Conservation (phyloP, 2,329 filamentous ascomycete species). For the Calycina marina region DNA sequence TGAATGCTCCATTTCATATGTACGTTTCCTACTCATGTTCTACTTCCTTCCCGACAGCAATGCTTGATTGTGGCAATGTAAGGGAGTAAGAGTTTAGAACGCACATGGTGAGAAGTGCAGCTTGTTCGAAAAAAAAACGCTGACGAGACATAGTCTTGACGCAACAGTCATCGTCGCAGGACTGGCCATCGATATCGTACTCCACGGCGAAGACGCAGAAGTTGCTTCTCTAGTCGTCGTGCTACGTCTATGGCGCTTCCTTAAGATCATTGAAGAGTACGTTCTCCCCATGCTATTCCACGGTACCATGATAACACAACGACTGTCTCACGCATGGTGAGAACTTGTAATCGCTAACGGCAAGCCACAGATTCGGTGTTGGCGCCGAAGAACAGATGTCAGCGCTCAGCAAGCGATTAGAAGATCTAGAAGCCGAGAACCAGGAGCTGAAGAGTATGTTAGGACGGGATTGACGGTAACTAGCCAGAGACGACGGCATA, state of each 20-base stretch:
- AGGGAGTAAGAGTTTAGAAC: too few relatives aligned
- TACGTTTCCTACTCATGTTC: too few relatives aligned
- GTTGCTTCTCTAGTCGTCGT: constrained; percentile 52
- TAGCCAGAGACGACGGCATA: not conserved
- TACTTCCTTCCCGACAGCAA: too few relatives aligned
- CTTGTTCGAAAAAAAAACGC: too few relatives aligned
- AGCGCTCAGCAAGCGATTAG: constrained; percentile 35
- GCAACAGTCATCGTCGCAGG: constrained; percentile 44
- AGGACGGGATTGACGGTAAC: too few relatives aligned
- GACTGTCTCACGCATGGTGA: not conserved
- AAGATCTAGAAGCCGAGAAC: constrained; percentile 35
- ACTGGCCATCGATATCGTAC: constrained; percentile 46
- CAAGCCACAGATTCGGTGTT: constrained; percentile 31
- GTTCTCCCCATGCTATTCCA: not conserved
- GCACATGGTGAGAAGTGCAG: too few relatives aligned
- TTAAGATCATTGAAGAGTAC: constrained; percentile 54
- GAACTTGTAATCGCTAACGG: not conserved
- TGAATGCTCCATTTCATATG: constrained; percentile 30
- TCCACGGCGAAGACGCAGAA: constrained; percentile 45
- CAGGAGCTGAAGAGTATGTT: constrained; percentile 35
- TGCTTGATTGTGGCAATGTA: too few relatives aligned
- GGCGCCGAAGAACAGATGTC: constrained; percentile 49
- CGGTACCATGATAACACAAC: too few relatives aligned
- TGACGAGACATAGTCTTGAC: constrained; percentile 53
- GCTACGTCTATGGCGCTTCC: constrained; percentile 51